phyloP scores from a whole-genome alignment of 805 yeast species.

The Cyberlindnera mississippiensis region DNA sequence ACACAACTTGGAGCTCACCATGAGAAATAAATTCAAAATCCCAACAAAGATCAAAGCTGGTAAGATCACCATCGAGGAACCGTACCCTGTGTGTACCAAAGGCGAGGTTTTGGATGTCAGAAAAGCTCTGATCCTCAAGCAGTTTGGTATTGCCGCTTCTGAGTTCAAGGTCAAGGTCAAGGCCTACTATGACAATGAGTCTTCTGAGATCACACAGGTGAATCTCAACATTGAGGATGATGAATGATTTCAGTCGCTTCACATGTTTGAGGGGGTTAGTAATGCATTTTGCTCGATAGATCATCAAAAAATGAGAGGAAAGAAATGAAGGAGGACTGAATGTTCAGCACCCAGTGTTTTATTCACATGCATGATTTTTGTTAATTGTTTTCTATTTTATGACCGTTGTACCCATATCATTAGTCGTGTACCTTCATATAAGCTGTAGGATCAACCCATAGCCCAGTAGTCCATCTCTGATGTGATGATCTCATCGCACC shows the following conservation, averaged over 20 bases:
- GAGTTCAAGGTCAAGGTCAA: slow-evolving; percentile 78
- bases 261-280: too few species aligned
- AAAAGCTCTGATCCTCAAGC: slow-evolving; percentile 88
- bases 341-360: too few species aligned
- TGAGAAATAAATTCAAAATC: slow-evolving; percentile 83
- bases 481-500: slow-evolving; percentile 3
- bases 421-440: too few species aligned
- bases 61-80: slow-evolving; percentile 71
- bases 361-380: too few species aligned
- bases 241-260: too few species aligned
- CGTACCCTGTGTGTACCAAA: slow-evolving; percentile 72
- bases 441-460: too few species aligned
- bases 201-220: slow-evolving; percentile 30
- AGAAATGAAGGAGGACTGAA: background rate
- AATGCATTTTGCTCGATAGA: too few species aligned
- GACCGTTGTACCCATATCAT: too few species aligned
- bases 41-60: slow-evolving; percentile 92
- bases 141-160: slow-evolving; percentile 92
- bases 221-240: slow-evolving; percentile 32
- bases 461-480: too few species aligned
- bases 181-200: slow-evolving; percentile 74
- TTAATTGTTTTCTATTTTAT: too few species aligned
- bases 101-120: slow-evolving; percentile 84
- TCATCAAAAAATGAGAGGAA: background rate
- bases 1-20: slow-evolving; percentile 90